Evolutionary conservation across 495 filamentous ascomycete genomes (phyloP).

Genomic region (Neurospora tetraspora): DNA sequence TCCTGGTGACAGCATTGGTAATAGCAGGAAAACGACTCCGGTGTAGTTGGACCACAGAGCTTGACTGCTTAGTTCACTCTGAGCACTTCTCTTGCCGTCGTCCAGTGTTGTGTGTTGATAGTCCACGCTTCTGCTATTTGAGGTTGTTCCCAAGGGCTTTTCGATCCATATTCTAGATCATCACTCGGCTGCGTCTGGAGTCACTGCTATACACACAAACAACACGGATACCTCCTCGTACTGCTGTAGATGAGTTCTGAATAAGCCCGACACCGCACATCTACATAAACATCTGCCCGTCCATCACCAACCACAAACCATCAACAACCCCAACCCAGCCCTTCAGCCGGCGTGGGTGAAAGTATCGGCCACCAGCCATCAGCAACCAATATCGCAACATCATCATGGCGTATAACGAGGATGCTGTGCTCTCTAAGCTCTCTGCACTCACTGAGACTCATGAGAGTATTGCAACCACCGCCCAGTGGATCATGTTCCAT

Average conservation of each 20-base stretch:
- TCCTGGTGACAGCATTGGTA: not conserved
- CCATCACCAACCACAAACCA: not conserved
- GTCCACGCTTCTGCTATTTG: not conserved
- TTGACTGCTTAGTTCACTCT: not conserved
- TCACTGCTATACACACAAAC: not conserved
- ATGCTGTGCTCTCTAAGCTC: slow-evolving; percentile 87
- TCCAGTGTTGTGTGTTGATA: not conserved
- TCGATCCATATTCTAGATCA: not conserved
- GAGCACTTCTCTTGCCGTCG: not conserved
- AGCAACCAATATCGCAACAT: not conserved
- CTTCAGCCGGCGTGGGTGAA: too few relatives aligned
- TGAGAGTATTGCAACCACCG: slow-evolving; percentile 87
- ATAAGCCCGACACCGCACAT: not conserved
- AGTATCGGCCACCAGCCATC: not conserved
- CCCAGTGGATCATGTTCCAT: slow-evolving; percentile 99
- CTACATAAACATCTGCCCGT: not conserved
- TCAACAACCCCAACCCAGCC: not conserved
- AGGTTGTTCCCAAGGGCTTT: not conserved
- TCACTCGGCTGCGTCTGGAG: not conserved
- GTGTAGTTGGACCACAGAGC: not conserved
- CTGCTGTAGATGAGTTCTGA: not conserved
- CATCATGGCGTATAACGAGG: slow-evolving; percentile 85
- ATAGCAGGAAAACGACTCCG: not conserved
- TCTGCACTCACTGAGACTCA: slow-evolving; percentile 92
- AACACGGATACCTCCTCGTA: not conserved